Base-by-base conservation (phyloP, 352 stramenopile genomes). In the Phytophthora meadii region DNA sequence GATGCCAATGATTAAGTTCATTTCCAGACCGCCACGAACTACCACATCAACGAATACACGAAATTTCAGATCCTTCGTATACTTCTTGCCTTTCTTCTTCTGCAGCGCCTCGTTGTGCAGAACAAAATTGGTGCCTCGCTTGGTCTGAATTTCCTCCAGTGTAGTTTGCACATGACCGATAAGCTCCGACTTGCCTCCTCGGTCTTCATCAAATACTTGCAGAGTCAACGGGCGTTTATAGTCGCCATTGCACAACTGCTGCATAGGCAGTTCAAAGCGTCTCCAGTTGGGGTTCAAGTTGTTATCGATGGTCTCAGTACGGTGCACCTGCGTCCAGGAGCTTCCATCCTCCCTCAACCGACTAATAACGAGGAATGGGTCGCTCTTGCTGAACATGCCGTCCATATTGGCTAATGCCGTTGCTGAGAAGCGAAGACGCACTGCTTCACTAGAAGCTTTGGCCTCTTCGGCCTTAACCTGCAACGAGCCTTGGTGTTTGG, bases 141-240 rank as follows among this genome's bases (percentile, higher is more conserved):
- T 81, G 8, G 61, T 65, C 39, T 91, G 51, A 6, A 97, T 74
- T 47, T 91, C 80, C 17, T 84, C 68, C 24, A 94, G 59, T 6
- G 76, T 84, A 1, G 83, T 92, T 32, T 67, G 58, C 45, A 84
- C 74, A 15, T 84, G 60, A 14, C 90, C 89, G 56, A 97, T 94
- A 9, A 95, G 68, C 14, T 93, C 77, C 37, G 67, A 71, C 30
- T 79, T 87, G 15, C 88, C 87, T 19, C 70, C 74, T 17, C 68
- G 68, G 54, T 97, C 87, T 52, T 93, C 82, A 58, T 96, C 88
- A 58, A 90, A 93, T 34, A 95, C 81, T 65, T 98, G 82, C 11
- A 97, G 49, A 45, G 68, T 67, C 30, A 98, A 62, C 1, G 77
- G 70, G 15, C 89, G 87, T 6, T 81, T 70, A 64, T 82, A 74